phyloP scores from a whole-genome alignment of 139 green algal species.

The Klebsormidium nitens region DNA sequence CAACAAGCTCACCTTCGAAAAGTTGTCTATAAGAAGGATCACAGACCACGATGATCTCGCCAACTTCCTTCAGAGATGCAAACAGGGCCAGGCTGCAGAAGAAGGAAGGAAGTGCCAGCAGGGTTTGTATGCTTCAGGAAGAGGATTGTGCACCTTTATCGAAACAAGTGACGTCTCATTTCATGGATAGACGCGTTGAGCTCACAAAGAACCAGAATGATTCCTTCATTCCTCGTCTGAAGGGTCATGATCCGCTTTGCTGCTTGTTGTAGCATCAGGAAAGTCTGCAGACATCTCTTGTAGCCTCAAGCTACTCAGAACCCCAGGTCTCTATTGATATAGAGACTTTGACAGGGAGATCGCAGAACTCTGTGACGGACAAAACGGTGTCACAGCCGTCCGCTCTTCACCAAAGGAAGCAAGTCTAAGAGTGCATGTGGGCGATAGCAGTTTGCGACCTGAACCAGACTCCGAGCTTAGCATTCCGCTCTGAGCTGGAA shows the following conservation, averaged over 20 bases:
- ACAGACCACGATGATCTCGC: constrained; percentile 91
- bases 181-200: not conserved
- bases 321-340: too few relatives aligned
- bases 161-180: not conserved
- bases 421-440: constrained; percentile 8
- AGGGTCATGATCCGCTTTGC: not conserved
- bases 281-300: too few relatives aligned
- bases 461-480: not conserved
- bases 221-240: not conserved
- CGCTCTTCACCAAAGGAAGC: too few relatives aligned
- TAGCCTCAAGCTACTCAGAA: too few relatives aligned
- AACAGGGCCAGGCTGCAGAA: constrained; percentile 75
- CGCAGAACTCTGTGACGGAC: too few relatives aligned
- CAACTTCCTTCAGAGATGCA: constrained; percentile 71
- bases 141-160: not conserved
- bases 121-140: not conserved
- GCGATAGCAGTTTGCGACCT: constrained; percentile 67
- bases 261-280: too few relatives aligned
- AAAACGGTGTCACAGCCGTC: too few relatives aligned
- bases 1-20: constrained; percentile 32
- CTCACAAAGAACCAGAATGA: not conserved
- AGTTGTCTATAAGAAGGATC: constrained; percentile 60
- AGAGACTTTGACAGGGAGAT: too few relatives aligned
- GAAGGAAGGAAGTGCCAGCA: too few relatives aligned
- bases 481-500: not conserved